Percentiles rank a stretch among this genome's conserved stretches.
phyloP scores from a whole-genome alignment of 306 rosid species.

The Malus sylvestris region DNA sequence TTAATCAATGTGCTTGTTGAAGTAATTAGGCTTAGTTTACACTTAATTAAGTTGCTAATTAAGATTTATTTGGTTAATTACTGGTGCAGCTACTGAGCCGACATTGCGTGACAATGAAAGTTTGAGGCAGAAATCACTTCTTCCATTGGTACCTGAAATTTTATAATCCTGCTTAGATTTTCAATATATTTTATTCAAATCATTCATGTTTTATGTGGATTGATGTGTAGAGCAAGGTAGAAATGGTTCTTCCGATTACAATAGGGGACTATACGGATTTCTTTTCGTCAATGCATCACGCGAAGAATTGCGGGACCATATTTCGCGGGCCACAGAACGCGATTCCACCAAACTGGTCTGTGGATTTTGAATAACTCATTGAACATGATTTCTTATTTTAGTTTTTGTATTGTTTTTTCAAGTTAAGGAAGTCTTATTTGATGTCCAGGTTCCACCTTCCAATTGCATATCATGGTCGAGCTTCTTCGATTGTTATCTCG shows the following conservation, averaged over 20 bases:
- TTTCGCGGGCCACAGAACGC: conserved; percentile 73
- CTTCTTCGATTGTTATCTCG: conserved; percentile 88
- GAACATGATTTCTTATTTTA: neutral
- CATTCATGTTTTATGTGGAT: neutral
- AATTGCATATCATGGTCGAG: conserved; percentile 90
- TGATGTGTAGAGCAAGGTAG: conserved; percentile 49
- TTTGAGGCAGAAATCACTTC: conserved; percentile 61
- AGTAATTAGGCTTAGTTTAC: neutral
- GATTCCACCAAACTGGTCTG: conserved; percentile 60
- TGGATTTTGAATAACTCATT: conserved; percentile 11
- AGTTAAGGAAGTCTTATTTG: neutral
- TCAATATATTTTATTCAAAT: neutral
- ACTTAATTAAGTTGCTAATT: neutral
- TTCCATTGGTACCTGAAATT: conserved; percentile 55
- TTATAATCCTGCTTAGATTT: neutral
- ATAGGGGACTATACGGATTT: conserved; percentile 90
- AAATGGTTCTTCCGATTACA: conserved; percentile 76
- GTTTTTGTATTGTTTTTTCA: neutral
- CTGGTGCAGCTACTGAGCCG: conserved; percentile 63
- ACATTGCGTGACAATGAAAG: conserved; percentile 65
- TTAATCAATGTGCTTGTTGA: neutral
- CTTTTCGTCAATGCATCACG: conserved; percentile 71
- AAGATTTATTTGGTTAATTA: conserved; percentile 8
- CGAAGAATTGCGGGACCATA: conserved; percentile 79
- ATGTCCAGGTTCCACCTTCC: conserved; percentile 76